phyloP scores from a whole-genome alignment of 495 filamentous ascomycete species.

The Xylaria palmicola region DNA sequence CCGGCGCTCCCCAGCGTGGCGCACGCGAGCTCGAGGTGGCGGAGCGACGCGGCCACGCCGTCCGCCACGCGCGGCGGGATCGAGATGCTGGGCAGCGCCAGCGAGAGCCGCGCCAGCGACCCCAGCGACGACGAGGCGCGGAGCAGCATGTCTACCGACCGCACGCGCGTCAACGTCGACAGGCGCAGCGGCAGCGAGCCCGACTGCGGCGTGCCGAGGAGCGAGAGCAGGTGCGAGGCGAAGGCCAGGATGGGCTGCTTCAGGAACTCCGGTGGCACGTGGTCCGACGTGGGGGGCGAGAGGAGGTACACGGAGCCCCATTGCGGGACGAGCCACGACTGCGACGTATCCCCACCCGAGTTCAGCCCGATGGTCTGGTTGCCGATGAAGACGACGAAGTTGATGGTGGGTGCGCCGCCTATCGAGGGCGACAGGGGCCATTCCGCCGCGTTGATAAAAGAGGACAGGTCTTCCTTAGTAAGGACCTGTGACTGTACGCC shows the following conservation, averaged over 20 bases:
- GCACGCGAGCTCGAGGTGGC: constrained; percentile 74
- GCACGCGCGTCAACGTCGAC: constrained; percentile 77
- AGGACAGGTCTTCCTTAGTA: constrained; percentile 82
- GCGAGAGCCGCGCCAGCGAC: constrained; percentile 81
- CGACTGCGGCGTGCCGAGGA: constrained; percentile 81
- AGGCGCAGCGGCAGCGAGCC: constrained; percentile 80
- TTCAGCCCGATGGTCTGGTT: constrained; percentile 45
- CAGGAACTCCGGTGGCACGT: constrained; percentile 52
- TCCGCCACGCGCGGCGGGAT: constrained; percentile 85
- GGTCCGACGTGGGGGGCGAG: constrained; percentile 50
- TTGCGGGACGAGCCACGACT: constrained; percentile 92
- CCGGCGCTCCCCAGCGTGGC: constrained; percentile 61
- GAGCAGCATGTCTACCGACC: constrained; percentile 80
- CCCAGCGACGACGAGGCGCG: constrained; percentile 92
- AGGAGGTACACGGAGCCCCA: constrained; percentile 92
- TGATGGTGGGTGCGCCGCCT: constrained; percentile 86
- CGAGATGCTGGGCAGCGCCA: constrained; percentile 83
- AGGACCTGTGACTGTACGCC: constrained; percentile 68
- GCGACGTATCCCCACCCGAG: constrained; percentile 59
- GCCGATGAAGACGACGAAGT: constrained; percentile 86
- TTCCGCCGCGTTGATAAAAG: constrained; percentile 96
- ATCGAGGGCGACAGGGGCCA: constrained; percentile 96
- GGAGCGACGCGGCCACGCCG: constrained; percentile 76
- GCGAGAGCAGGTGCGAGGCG: constrained; percentile 84
- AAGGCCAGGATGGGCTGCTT: constrained; percentile 83